These are phyloP conservation scores for Pulchroboletus neoregius DNA, from an alignment of 1,284 basidiomycete species.

Conservation along the genomic window DNA sequence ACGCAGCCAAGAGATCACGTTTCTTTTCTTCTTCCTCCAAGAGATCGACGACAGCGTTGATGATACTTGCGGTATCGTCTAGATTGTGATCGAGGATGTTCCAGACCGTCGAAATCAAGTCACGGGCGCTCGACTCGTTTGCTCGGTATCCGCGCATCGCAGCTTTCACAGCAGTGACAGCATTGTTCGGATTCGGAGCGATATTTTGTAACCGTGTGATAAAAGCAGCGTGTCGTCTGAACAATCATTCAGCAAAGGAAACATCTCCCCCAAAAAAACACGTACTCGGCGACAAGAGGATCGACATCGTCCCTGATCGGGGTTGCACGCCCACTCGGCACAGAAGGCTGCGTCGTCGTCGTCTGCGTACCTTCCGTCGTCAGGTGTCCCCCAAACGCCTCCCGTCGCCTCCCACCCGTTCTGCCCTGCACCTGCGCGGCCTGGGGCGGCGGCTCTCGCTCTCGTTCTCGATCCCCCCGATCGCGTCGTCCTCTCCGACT, in stretches of 20 bases:
- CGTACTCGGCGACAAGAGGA: conserved; percentile 53
- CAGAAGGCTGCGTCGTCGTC: conserved; percentile 23
- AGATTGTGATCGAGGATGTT: conserved; percentile 77
- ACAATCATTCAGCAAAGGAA: background rate
- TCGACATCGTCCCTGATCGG: conserved; percentile 49
- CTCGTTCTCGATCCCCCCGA: conserved; percentile 42
- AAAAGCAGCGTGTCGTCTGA: conserved; percentile 68
- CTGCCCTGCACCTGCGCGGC: conserved; percentile 33
- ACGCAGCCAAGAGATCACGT: conserved; percentile 65
- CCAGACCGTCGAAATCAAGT: conserved; percentile 86
- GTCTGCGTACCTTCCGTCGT: conserved; percentile 42
- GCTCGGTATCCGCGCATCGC: conserved; percentile 78
- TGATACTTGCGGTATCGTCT: conserved; percentile 73
- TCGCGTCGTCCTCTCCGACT: conserved; percentile 42
- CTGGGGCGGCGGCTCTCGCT: conserved; percentile 45
- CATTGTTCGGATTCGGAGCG: conserved; percentile 68
- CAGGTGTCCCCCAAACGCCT: conserved; percentile 64
- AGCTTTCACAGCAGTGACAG: conserved; percentile 73
- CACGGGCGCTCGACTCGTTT: conserved; percentile 77
- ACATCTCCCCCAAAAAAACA: background rate
- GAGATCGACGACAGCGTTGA: conserved; percentile 76
- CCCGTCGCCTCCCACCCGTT: conserved; percentile 44
- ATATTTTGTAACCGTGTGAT: conserved; percentile 65
- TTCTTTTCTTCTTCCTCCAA: conserved; percentile 88
- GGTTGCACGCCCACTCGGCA: conserved; percentile 37